These are phyloP conservation scores for Chalciporus sp. DNA, from an alignment of 1,284 basidiomycete species.

Conservation along the genomic window DNA sequence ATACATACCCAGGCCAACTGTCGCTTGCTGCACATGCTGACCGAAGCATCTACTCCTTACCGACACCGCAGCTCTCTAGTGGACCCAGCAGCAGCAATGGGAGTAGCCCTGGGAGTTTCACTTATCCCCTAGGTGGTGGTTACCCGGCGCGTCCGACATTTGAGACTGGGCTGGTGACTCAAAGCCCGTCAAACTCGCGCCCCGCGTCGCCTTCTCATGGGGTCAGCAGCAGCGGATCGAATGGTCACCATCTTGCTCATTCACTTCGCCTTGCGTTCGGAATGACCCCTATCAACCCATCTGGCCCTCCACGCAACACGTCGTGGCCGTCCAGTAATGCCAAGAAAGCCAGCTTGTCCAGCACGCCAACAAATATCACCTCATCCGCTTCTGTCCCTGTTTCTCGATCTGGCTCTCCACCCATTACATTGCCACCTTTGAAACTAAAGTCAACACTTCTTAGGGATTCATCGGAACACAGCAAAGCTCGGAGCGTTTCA, in stretches of 20 bases:
- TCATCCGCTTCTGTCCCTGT: conserved; percentile 46
- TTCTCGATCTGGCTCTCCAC: conserved; percentile 64
- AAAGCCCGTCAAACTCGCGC: conserved; percentile 35
- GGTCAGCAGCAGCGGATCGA: conserved; percentile 16
- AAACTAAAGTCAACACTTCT: conserved; percentile 44
- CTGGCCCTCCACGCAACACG: conserved; percentile 40
- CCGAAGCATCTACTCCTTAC: conserved; percentile 40
- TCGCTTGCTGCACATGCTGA: conserved; percentile 34
- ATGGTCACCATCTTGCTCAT: conserved; percentile 72
- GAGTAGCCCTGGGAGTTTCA: conserved; percentile 53
- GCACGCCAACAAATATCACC: conserved; percentile 4
- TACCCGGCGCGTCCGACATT: conserved; percentile 25
- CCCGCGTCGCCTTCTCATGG: conserved; percentile 37
- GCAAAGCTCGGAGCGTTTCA: conserved; percentile 15
- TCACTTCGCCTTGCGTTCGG: conserved; percentile 84
- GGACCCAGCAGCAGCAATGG: conserved; percentile 60
- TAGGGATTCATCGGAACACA: conserved; percentile 15
- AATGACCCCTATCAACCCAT: conserved; percentile 80
- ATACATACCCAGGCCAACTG: conserved; percentile 36
- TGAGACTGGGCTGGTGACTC: conserved; percentile 26
- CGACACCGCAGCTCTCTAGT: conserved; percentile 63
- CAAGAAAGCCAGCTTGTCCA: conserved; percentile 21
- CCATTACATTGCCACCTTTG: conserved; percentile 69
- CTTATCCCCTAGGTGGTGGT: conserved; percentile 31
- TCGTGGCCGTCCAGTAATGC: conserved; percentile 39